Evolutionary conservation across 345 rosid genomes (phyloP).

Genomic region (Populus euphratica): DNA sequence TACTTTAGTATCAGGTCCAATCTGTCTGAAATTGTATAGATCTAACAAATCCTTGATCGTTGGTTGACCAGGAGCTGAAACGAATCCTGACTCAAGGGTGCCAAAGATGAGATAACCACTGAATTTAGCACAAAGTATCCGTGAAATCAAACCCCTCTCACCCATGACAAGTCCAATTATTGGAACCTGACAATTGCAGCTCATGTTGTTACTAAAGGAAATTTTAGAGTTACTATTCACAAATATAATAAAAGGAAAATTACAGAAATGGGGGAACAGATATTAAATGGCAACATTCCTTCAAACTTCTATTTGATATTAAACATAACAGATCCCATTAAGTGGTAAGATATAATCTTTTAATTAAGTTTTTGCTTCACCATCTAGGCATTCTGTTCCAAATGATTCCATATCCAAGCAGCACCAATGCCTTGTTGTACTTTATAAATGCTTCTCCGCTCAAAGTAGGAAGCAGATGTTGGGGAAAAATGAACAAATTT

Average conservation of each 20-base stretch:
- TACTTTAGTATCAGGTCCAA: slow-evolving; percentile 86
- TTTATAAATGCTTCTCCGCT: background rate
- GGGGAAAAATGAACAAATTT: background rate
- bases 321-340: background rate
- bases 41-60: slow-evolving; percentile 66
- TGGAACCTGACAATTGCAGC: slow-evolving; percentile 60
- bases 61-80: slow-evolving; percentile 96
- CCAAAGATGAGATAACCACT: slow-evolving; percentile 94
- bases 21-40: slow-evolving; percentile 72
- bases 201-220: slow-evolving; percentile 1
- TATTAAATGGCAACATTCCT: background rate
- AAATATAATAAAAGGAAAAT: background rate
- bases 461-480: background rate
- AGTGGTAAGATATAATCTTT: background rate
- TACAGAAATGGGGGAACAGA: background rate
- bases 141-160: slow-evolving; percentile 81
- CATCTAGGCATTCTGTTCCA: background rate
- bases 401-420: background rate
- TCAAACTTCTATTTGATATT: background rate
- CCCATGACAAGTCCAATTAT: slow-evolving; percentile 88
- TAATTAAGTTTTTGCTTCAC: background rate
- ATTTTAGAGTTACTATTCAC: background rate
- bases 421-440: background rate
- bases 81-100: slow-evolving; percentile 67
- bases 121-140: slow-evolving; percentile 83